Percentiles rank a stretch among this genome's conserved stretches.
phyloP scores from a whole-genome alignment of 352 stramenopile genomes.

The Phytopythium kandeliae region DNA sequence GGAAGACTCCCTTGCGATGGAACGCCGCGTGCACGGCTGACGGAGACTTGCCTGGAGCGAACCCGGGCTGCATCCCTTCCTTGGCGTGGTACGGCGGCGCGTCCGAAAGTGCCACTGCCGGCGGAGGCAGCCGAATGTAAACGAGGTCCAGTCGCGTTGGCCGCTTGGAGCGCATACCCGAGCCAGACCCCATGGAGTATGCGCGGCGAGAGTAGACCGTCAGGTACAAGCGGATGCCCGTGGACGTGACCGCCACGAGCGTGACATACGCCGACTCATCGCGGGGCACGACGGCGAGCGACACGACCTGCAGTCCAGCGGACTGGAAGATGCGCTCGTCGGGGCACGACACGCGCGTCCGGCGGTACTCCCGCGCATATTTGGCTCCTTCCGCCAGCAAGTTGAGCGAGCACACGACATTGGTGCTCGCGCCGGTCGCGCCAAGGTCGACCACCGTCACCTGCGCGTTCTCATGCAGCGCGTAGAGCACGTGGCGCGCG shows the following conservation, averaged over 20 bases:
- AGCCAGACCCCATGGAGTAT: constrained; percentile 24
- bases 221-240: constrained; percentile 93
- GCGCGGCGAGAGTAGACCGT: constrained; percentile 77
- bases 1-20: constrained; percentile 73
- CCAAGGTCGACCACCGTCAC: constrained; percentile 76
- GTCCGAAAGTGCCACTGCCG: constrained; percentile 58
- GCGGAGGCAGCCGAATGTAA: constrained; percentile 77
- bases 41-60: constrained; percentile 71
- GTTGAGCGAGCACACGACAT: constrained; percentile 63
- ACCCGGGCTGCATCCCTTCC: constrained; percentile 83
- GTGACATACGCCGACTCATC: constrained; percentile 84
- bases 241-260: constrained; percentile 89
- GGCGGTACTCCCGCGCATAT: constrained; percentile 79
- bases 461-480: constrained; percentile 79
- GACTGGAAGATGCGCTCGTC: constrained; percentile 78
- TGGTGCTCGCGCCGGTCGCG: constrained; percentile 39
- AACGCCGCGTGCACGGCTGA: constrained; percentile 74
- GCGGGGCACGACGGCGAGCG: constrained; percentile 50
- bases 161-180: constrained; percentile 40
- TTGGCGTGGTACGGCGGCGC: constrained; percentile 81
- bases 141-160: constrained; percentile 69
- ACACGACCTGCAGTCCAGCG: constrained; percentile 61
- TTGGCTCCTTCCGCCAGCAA: constrained; percentile 64
- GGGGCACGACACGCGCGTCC: constrained; percentile 75
- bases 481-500: constrained; percentile 89